A percentile compares a stretch with the other conserved stretches of the same genome.
phyloP scores from a whole-genome alignment of 225 moss, liverwort and hornwort genomes.

The Polytrichum commune region DNA sequence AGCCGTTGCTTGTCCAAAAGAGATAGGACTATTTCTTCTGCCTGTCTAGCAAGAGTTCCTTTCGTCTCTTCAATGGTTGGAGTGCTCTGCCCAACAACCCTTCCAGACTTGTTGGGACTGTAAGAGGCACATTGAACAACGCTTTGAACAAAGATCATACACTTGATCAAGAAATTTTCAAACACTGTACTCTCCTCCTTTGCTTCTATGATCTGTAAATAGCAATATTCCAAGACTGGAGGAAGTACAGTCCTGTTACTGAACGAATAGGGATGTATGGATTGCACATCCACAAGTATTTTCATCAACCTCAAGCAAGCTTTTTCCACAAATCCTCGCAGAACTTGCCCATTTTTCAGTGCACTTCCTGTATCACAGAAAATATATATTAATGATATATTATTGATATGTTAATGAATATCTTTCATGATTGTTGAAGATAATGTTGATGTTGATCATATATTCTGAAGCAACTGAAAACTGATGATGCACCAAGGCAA shows the following conservation, averaged over 20 bases:
- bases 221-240: slow-evolving; percentile 88
- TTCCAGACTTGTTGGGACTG: slow-evolving; percentile 83
- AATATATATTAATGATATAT: too few species aligned
- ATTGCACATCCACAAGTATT: slow-evolving; percentile 93
- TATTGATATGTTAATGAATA: too few species aligned
- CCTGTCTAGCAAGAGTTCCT: slow-evolving; percentile 85
- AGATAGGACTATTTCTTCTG: slow-evolving; percentile 84
- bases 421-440: too few species aligned
- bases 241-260: slow-evolving; percentile 91
- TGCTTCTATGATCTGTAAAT: slow-evolving; percentile 74
- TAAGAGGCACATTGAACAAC: slow-evolving; percentile 90
- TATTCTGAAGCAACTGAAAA: too few species aligned
- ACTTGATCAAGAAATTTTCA: slow-evolving; percentile 90
- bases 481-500: too few species aligned
- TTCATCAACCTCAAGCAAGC: slow-evolving; percentile 99
- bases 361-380: slow-evolving; percentile 64
- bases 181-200: slow-evolving; percentile 58
- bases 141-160: slow-evolving; percentile 86
- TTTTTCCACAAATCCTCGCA: slow-evolving; percentile 83
- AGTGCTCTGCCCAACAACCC: slow-evolving; percentile 75
- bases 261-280: slow-evolving; percentile 94
- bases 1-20: slow-evolving; percentile 76
- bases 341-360: slow-evolving; percentile 43
- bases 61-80: slow-evolving; percentile 88
- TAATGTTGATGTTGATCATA: too few species aligned